Evolutionary conservation across 495 filamentous ascomycete genomes (phyloP).

Genomic region (Daldinia caldariorum): DNA sequence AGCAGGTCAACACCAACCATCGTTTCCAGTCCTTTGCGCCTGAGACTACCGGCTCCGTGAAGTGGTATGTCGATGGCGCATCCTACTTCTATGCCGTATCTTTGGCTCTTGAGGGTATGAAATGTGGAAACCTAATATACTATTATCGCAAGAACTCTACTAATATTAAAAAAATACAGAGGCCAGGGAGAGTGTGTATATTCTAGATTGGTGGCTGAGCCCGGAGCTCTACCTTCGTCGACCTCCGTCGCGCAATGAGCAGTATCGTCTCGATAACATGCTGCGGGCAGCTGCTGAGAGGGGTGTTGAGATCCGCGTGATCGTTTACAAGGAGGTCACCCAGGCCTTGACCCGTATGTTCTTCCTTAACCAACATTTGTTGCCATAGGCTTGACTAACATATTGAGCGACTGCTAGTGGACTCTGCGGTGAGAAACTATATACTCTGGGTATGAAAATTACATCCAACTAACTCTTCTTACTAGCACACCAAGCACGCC

Average conservation of each 20-base stretch:
- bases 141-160: constrained; percentile 2
- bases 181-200: constrained; percentile 87
- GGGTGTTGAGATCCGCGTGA: constrained; percentile 86
- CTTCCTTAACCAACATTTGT: constrained; percentile 7
- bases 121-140: neutral
- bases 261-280: constrained; percentile 91
- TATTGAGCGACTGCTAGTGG: constrained; percentile 62
- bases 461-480: constrained; percentile 18
- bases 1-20: constrained; percentile 53
- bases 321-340: constrained; percentile 95
- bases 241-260: constrained; percentile 81
- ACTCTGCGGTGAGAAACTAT: constrained; percentile 59
- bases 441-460: neutral
- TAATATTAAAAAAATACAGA: constrained; percentile 51
- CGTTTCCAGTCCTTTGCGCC: constrained; percentile 87
- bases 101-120: constrained; percentile 73
- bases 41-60: constrained; percentile 86
- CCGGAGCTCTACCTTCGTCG: constrained; percentile 90
- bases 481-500: constrained; percentile 80
- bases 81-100: constrained; percentile 93
- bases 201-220: constrained; percentile 94
- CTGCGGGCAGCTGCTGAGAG: constrained; percentile 86
- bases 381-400: constrained; percentile 1
- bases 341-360: constrained; percentile 80
- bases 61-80: constrained; percentile 96